phyloP scores from a whole-genome alignment of 2,329 filamentous ascomycete genomes.

The Aspergillus brasiliensis region DNA sequence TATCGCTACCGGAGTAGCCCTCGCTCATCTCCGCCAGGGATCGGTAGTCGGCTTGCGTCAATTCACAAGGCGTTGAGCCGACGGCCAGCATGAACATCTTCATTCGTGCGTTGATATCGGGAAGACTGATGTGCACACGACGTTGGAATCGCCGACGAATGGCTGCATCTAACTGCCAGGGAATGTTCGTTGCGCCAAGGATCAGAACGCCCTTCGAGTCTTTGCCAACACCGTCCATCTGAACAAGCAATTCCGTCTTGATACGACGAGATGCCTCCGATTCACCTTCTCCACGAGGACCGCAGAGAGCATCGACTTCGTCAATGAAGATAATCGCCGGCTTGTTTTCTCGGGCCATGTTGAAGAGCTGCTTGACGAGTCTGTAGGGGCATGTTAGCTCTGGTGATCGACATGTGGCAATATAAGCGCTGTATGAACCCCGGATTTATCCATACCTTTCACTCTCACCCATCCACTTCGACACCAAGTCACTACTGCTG shows the following conservation, averaged over 20 bases:
- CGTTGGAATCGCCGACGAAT: conserved; percentile 96
- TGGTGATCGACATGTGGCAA: background rate
- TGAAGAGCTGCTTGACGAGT: conserved; percentile 94
- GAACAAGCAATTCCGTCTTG: conserved; percentile 96
- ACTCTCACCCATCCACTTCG: conserved; percentile 99
- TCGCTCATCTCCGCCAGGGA: conserved; percentile 80
- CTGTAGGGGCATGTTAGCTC: conserved; percentile 48
- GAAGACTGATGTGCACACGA: conserved; percentile 91
- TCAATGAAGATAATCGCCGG: conserved; percentile 99
- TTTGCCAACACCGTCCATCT: conserved; percentile 98
- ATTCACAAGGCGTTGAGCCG: conserved; percentile 86
- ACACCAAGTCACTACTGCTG: conserved; percentile 93
- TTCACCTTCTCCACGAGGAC: conserved; percentile 89
- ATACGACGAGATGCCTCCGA: conserved; percentile 96
- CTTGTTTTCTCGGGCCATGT: conserved; percentile 97
- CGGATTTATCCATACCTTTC: conserved; percentile 68
- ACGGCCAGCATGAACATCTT: conserved; percentile 95
- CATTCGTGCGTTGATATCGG: conserved; percentile 82
- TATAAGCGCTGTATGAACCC: background rate
- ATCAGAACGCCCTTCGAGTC: conserved; percentile 93
- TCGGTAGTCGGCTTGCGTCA: conserved; percentile 76
- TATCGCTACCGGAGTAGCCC: conserved; percentile 95
- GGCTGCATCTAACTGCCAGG: conserved; percentile 95
- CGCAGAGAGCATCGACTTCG: conserved; percentile 94
- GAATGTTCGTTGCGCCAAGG: conserved; percentile 95